A percentile compares a stretch with the other conserved stretches of the same genome.
Evolutionary conservation across 225 moss, liverwort and hornwort genomes (phyloP).

Genomic region (Pseudoscleropodium purum): DNA sequence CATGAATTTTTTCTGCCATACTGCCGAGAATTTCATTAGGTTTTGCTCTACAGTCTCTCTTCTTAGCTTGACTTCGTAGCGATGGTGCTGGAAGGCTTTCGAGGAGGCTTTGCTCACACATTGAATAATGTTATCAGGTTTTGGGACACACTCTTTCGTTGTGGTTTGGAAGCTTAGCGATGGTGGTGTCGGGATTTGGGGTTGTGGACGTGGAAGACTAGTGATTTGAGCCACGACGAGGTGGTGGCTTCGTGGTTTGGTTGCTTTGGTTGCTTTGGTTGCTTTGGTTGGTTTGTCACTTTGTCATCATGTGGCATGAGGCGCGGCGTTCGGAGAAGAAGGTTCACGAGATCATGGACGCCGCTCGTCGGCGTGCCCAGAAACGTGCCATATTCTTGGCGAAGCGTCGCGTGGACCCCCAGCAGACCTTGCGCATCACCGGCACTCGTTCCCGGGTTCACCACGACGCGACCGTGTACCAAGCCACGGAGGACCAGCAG

Average conservation of each 20-base stretch:
- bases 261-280: background rate
- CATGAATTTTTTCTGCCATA: background rate
- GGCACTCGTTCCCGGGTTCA: constrained; percentile 88
- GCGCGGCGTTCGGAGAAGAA: constrained; percentile 99
- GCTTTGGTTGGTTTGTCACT: background rate
- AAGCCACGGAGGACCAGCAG: constrained; percentile 95
- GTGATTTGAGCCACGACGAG: background rate
- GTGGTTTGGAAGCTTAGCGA: background rate
- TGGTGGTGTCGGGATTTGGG: background rate
- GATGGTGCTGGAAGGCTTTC: background rate
- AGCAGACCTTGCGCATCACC: constrained; percentile 86
- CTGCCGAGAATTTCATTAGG: background rate
- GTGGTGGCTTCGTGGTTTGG: background rate
- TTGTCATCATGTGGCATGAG: constrained; percentile 95
- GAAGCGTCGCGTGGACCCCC: constrained; percentile 93
- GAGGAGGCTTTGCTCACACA: background rate
- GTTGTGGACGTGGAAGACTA: background rate
- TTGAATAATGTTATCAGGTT: background rate
- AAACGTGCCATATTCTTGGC: constrained; percentile 91
- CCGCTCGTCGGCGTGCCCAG: constrained; percentile 91
- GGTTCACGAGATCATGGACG: constrained; percentile 99
- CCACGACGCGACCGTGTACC: constrained; percentile 89
- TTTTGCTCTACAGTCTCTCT: background rate
- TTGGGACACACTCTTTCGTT: background rate
- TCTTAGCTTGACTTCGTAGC: background rate